Conservation (phyloP, 352 stramenopile species). For the Hyaloperonospora arabidopsidis region DNA sequence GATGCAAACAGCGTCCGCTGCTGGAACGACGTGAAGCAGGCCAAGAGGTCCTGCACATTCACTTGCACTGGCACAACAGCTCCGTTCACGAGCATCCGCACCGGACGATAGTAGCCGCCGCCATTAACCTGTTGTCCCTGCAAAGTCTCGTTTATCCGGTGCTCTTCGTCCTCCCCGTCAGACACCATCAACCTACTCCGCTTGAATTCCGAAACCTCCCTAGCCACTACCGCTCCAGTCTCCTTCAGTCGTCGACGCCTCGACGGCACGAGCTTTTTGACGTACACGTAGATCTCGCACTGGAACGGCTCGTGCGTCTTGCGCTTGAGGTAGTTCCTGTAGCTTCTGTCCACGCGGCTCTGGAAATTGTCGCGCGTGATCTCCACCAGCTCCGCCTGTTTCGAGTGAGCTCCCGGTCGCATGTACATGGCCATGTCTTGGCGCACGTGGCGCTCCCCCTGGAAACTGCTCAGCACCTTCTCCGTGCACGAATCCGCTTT, state of each 20-base stretch:
- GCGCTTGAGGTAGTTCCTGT: slow-evolving; percentile 74
- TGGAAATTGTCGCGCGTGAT: slow-evolving; percentile 63
- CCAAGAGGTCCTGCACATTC: slow-evolving; percentile 59
- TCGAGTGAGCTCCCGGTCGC: slow-evolving; percentile 61
- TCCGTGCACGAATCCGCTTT: slow-evolving; percentile 55
- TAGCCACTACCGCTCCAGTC: not conserved
- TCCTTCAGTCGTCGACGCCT: slow-evolving; percentile 20
- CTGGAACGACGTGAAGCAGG: slow-evolving; percentile 29
- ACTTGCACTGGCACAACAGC: slow-evolving; percentile 58
- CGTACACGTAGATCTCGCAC: slow-evolving; percentile 68
- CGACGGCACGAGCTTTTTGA: slow-evolving; percentile 41
- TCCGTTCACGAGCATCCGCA: slow-evolving; percentile 71
- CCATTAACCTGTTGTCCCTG: slow-evolving; percentile 15
- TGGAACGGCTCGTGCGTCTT: slow-evolving; percentile 50
- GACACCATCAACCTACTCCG: slow-evolving; percentile 18
- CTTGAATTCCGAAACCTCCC: slow-evolving; percentile 10
- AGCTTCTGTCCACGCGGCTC: slow-evolving; percentile 54
- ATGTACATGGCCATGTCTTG: slow-evolving; percentile 73
- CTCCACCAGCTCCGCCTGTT: slow-evolving; percentile 72
- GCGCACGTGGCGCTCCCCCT: slow-evolving; percentile 41
- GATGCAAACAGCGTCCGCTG: slow-evolving; percentile 7
- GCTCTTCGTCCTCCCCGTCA: slow-evolving; percentile 14
- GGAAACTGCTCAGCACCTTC: slow-evolving; percentile 41
- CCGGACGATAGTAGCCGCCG: slow-evolving; percentile 39
- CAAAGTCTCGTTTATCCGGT: slow-evolving; percentile 6